These are phyloP conservation scores for Botrytis squamosa DNA, from an alignment of 2,329 filamentous ascomycete genomes.

Conservation along the genomic window DNA sequence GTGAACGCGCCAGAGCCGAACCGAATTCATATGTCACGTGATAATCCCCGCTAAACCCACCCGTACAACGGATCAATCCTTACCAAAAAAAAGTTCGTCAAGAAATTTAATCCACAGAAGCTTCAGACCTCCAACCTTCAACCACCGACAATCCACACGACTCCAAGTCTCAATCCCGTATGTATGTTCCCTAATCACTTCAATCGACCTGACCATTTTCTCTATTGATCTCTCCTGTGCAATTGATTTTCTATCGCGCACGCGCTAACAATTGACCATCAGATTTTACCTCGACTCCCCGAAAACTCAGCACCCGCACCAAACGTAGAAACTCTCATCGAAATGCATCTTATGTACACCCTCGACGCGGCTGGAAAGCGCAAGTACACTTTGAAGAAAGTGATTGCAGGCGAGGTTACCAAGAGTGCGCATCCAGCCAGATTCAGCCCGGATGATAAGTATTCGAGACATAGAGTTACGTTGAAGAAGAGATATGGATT, in stretches of 20 bases:
- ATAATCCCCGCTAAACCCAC: background rate
- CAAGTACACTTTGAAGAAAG: conserved; percentile 93
- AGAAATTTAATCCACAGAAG: conserved; percentile 17
- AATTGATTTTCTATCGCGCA: background rate
- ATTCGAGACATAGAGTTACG: conserved; percentile 91
- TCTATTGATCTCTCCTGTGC: background rate
- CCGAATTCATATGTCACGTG: background rate
- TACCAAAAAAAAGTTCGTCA: conserved; percentile 15
- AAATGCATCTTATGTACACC: conserved; percentile 82
- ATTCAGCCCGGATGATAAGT: conserved; percentile 98
- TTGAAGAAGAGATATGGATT: conserved; percentile 91
- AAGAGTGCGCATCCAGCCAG: conserved; percentile 94
- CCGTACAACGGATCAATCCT: background rate
- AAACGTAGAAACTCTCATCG: background rate
- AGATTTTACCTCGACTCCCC: background rate
- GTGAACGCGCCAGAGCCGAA: background rate
- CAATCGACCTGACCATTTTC: background rate
- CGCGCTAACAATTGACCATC: background rate
- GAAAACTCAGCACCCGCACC: background rate
- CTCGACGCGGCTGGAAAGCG: conserved; percentile 80
- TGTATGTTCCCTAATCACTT: background rate
- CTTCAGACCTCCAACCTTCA: background rate
- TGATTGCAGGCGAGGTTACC: conserved; percentile 78
- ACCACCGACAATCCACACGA: conserved; percentile 1
- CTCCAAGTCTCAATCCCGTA: background rate